phyloP scores from a whole-genome alignment of 768 basidiomycete genomes.

The Sutorius australiensis region DNA sequence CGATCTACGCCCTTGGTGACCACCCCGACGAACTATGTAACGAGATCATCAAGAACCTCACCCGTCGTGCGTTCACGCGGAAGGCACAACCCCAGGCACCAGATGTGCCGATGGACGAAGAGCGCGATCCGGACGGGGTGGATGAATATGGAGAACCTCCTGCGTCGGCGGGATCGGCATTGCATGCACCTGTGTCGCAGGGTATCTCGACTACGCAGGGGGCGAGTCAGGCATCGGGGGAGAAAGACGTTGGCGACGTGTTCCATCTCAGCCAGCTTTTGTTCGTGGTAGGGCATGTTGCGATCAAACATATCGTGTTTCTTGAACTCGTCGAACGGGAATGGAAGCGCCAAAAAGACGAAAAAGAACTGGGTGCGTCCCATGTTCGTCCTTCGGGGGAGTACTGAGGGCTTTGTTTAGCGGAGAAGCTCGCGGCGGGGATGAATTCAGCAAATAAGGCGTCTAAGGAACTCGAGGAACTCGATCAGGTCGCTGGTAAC shows the following conservation, averaged over 20 bases:
- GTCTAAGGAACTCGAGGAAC: conserved; percentile 72
- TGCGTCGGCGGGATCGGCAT: conserved; percentile 18
- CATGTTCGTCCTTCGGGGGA: not conserved
- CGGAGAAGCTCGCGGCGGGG: conserved; percentile 55
- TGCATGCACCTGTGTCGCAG: conserved; percentile 21
- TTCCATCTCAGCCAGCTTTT: conserved; percentile 92
- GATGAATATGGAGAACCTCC: conserved; percentile 41
- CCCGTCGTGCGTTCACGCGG: conserved; percentile 60
- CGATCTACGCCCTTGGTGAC: conserved; percentile 90
- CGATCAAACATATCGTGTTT: conserved; percentile 96
- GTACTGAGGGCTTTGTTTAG: conserved; percentile 28
- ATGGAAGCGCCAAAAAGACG: conserved; percentile 95
- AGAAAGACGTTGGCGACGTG: conserved; percentile 67
- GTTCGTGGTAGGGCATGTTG: conserved; percentile 93
- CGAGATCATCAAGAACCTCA: conserved; percentile 78
- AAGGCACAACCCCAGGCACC: conserved; percentile 14
- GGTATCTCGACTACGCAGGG: conserved; percentile 10
- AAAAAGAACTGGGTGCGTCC: conserved; percentile 67
- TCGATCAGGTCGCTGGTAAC: conserved; percentile 96
- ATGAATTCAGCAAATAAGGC: conserved; percentile 35
- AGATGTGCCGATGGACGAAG: conserved; percentile 12
- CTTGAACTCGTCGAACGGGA: conserved; percentile 94
- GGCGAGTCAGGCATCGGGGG: conserved; percentile 13
- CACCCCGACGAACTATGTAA: conserved; percentile 86
- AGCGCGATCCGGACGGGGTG: conserved; percentile 48